Evolutionary conservation across 139 green algal genomes (phyloP), one percentile per base, ranked within the genome.

Genomic region (Chlamydomonas eustigma): DNA sequence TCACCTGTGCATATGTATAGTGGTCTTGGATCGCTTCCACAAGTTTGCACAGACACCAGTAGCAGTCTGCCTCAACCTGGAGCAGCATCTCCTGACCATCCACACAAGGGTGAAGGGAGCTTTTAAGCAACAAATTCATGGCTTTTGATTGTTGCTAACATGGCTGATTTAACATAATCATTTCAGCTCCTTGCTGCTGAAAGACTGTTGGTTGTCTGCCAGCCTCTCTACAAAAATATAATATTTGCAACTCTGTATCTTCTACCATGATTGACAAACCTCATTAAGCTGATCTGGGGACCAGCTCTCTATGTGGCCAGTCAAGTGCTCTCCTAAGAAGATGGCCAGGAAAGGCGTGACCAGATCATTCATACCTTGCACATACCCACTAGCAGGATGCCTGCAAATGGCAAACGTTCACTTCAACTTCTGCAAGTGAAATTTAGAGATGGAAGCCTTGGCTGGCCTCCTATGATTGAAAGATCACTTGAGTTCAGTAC

Each of bases 361-460:
- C 66, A 99, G 79, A 82, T 99, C 95, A 76, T 99, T 99, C 85
- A 99, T 97, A 77, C 95, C 95, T 80, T 98, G 95, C 68, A 97
- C 93, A 71, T 98, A 98, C 1, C 93, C 91, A 78, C 90, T 97
- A 58, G 91, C 92, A 2, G 93, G 93, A 82, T 97, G 93, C 71
- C 91, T 95, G 84, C 73, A 76, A 0, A 30, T 25, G 37, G 25
- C 25, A 35, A 44, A 58, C n/a, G n/a, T n/a, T n/a, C n/a, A n/a
- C n/a, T n/a, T n/a, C n/a, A n/a, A n/a, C n/a, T n/a, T n/a, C n/a
- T n/a, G n/a, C n/a, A n/a, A n/a, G n/a, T n/a, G n/a, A n/a, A n/a
- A n/a, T n/a, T n/a, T n/a, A n/a, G n/a, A n/a, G n/a, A n/a, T n/a
- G n/a, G n/a, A n/a, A n/a, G n/a, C n/a, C n/a, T n/a, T n/a, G n/a